Percentiles rank a stretch among this genome's conserved stretches.
Conservation (phyloP, 352 stramenopile species). For the Halophytophthora batemanensis region DNA sequence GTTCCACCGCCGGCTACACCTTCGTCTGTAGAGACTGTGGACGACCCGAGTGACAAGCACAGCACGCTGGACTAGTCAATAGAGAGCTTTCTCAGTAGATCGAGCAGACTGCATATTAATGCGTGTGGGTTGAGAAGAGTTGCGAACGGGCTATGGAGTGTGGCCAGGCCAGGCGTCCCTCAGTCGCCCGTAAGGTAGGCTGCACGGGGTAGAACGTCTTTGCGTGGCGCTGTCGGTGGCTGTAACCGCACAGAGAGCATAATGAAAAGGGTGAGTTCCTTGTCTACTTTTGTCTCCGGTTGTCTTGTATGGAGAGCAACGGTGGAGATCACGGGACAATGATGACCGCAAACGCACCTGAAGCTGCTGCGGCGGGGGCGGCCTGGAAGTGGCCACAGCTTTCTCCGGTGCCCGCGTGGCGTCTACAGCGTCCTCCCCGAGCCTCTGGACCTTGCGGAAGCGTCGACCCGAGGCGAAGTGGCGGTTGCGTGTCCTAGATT, state of each 20-base stretch:
- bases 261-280: too few relatives aligned
- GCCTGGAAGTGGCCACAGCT: slow-evolving; percentile 14
- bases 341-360: neutral
- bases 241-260: neutral
- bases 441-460: slow-evolving; percentile 18
- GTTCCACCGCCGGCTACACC: slow-evolving; percentile 20
- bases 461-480: slow-evolving; percentile 19
- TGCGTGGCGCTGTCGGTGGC: too few relatives aligned
- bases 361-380: neutral
- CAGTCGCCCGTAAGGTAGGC: neutral
- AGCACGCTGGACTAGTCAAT: neutral
- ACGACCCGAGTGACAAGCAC: slow-evolving; percentile 2
- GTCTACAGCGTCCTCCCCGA: slow-evolving; percentile 11
- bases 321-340: neutral
- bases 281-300: too few relatives aligned
- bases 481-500: slow-evolving; percentile 26
- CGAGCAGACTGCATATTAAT: neutral
- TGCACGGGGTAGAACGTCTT: neutral
- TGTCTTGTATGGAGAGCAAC: too few relatives aligned
- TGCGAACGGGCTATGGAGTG: neutral
- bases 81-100: neutral
- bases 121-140: too few relatives aligned
- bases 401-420: slow-evolving; percentile 7
- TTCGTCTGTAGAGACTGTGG: neutral
- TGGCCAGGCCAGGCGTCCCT: neutral